Evolutionary conservation across 768 basidiomycete species (phyloP).

Genomic region (Mycena albidolilacea): DNA sequence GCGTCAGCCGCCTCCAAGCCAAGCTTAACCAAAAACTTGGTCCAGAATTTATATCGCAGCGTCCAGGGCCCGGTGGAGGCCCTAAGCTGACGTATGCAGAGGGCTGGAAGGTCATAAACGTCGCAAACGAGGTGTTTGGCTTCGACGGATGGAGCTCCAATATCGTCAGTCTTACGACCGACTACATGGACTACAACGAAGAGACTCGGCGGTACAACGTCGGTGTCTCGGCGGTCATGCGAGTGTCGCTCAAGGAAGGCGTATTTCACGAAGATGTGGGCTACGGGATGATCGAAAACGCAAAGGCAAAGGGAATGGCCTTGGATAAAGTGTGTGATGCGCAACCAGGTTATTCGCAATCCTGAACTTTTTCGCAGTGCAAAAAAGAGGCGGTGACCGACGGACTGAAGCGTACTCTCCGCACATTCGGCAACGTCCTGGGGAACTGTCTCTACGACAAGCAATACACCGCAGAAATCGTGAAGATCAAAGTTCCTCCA

Average conservation of each 20-base stretch:
- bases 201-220: conserved; percentile 76
- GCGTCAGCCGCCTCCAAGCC: conserved; percentile 81
- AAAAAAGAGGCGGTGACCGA: conserved; percentile 99
- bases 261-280: conserved; percentile 95
- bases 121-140: conserved; percentile 98
- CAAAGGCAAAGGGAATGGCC: conserved; percentile 86
- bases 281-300: conserved; percentile 89
- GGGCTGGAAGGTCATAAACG: conserved; percentile 98
- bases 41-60: conserved; percentile 92
- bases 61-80: conserved; percentile 90
- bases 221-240: conserved; percentile 87
- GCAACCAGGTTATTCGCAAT: background rate
- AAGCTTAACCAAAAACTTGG: conserved; percentile 92
- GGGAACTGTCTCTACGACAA: conserved; percentile 99
- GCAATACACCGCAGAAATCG: conserved; percentile 84
- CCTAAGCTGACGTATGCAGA: conserved; percentile 94
- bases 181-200: conserved; percentile 83
- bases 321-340: conserved; percentile 87
- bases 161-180: conserved; percentile 80
- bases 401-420: conserved; percentile 89
- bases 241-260: conserved; percentile 91
- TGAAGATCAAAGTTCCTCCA: conserved; percentile 88
- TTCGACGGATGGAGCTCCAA: conserved; percentile 96
- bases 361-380: conserved; percentile 66
- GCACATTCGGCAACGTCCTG: conserved; percentile 94